Conservation (phyloP, 352 stramenopile genomes). For the Lagenidium sp. region DNA sequence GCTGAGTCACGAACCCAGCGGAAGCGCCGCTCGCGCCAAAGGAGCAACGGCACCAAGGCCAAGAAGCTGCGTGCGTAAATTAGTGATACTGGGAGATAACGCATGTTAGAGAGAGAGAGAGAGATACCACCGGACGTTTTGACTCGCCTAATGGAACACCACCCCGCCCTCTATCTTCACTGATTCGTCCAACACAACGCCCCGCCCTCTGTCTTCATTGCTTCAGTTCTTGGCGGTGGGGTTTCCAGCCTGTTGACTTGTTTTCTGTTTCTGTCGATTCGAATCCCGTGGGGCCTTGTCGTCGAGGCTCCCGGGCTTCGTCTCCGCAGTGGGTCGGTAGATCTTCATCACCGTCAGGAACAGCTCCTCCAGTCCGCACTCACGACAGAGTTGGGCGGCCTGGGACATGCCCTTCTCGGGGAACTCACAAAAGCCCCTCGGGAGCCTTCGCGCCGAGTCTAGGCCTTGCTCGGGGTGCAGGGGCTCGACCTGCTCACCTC, state of each 20-base stretch:
- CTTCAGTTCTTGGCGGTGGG: too few species aligned
- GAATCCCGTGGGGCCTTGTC: too few species aligned
- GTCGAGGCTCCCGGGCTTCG: not conserved
- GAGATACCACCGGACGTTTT: too few species aligned
- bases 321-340: slow-evolving; percentile 16
- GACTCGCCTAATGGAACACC: too few species aligned
- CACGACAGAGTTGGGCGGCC: slow-evolving; percentile 36
- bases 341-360: slow-evolving; percentile 83
- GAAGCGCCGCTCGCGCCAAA: slow-evolving; percentile 4
- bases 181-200: too few species aligned
- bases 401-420: slow-evolving; percentile 55
- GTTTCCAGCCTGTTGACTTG: too few species aligned
- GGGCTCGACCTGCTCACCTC: slow-evolving; percentile 51
- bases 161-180: too few species aligned
- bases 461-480: slow-evolving; percentile 6
- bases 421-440: slow-evolving; percentile 44
- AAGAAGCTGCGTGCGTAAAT: slow-evolving; percentile 16
- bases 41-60: not conserved
- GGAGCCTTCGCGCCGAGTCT: slow-evolving; percentile 25
- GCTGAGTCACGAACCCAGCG: slow-evolving; percentile 8
- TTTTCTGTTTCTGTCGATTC: too few species aligned
- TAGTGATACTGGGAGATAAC: too few species aligned
- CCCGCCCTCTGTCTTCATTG: too few species aligned
- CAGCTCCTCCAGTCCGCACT: slow-evolving; percentile 41
- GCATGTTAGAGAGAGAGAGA: too few species aligned